Evolutionary conservation across 202 grass and related monocot species (phyloP).

Genomic region (Hordeum pubiflorum): DNA sequence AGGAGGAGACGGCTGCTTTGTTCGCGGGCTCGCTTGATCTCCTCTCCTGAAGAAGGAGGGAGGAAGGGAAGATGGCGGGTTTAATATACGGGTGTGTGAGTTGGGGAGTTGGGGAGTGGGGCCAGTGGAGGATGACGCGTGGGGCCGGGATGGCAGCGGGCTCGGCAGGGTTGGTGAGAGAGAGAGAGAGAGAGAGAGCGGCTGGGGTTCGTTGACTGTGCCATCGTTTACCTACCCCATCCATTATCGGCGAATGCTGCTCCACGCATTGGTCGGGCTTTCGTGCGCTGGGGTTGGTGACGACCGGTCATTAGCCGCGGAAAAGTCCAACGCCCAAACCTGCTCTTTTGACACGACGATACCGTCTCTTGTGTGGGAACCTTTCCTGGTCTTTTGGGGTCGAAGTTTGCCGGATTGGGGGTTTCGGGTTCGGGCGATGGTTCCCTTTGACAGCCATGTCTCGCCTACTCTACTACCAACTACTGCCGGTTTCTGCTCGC

Average conservation of each 20-base stretch:
- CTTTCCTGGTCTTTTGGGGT: neutral
- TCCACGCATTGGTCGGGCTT: neutral
- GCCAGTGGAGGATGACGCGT: neutral
- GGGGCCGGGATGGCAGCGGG: conserved; percentile 2
- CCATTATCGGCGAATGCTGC: neutral
- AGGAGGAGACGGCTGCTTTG: neutral
- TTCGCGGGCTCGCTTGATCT: neutral
- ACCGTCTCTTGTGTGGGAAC: neutral
- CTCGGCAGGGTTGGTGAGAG: conserved; percentile 26
- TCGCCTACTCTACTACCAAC: neutral
- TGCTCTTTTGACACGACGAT: neutral
- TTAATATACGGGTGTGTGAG: conserved; percentile 37
- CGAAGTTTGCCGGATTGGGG: neutral
- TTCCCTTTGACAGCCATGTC: neutral
- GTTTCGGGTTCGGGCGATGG: neutral
- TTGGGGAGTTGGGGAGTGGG: conserved; percentile 42
- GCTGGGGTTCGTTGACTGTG: conserved; percentile 33
- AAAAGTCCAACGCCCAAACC: neutral
- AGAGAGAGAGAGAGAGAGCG: neutral
- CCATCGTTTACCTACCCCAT: conserved; percentile 44
- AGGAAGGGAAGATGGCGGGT: conserved; percentile 22
- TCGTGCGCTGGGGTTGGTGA: conserved; percentile 11
- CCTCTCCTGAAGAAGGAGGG: neutral
- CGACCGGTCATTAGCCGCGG: neutral
- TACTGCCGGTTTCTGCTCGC: neutral